Conservation (phyloP, 495 filamentous ascomycete genomes). For the Penicillium egyptiacum region DNA sequence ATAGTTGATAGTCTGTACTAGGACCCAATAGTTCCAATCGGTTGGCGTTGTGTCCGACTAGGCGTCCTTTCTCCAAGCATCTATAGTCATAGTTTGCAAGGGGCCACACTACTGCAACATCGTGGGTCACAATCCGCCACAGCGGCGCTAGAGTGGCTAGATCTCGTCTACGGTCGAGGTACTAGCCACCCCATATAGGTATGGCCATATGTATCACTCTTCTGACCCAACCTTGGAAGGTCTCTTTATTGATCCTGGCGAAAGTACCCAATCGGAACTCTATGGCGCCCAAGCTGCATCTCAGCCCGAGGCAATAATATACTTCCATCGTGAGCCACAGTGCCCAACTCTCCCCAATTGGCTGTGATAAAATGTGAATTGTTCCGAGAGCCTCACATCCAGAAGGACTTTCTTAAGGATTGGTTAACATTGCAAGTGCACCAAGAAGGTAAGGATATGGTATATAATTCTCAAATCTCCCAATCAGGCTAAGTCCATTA, state of each 20-base stretch:
- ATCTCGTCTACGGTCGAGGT: not conserved
- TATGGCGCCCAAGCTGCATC: not conserved
- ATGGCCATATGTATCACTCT: not conserved
- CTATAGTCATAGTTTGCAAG: not conserved
- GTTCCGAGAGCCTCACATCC: not conserved
- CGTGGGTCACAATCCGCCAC: not conserved
- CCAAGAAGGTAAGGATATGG: not conserved
- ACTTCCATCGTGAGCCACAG: not conserved
- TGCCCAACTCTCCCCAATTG: not conserved
- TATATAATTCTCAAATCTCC: not conserved
- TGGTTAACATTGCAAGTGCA: not conserved
- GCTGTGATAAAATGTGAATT: conserved; percentile 2
- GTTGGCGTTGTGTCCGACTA: not conserved
- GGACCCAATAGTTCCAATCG: not conserved
- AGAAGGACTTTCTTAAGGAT: not conserved
- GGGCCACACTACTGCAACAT: not conserved
- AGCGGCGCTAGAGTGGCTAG: conserved; percentile 1
- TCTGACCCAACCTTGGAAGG: not conserved
- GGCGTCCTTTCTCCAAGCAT: not conserved
- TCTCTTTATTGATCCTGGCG: not conserved
- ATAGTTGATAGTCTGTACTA: not conserved
- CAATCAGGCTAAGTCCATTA: not conserved
- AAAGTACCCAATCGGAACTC: conserved; percentile 1
- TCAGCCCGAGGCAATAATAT: conserved; percentile 5
- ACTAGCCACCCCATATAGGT: not conserved